A percentile compares a stretch with the other conserved stretches of the same genome.
Conservation (phyloP, 257 asterid species). For the Solanum bulbocastanum region DNA sequence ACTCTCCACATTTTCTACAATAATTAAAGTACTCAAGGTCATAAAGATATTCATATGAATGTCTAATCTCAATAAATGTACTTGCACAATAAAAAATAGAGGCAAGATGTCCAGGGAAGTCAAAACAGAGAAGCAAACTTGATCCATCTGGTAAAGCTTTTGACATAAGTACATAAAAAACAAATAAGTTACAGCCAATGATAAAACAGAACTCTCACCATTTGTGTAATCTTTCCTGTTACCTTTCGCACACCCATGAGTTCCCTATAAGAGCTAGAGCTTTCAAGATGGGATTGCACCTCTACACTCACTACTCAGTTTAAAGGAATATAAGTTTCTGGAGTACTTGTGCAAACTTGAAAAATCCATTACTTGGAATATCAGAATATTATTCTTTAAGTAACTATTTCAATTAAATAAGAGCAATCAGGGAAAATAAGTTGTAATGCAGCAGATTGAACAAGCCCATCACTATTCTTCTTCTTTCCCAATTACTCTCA, state of each 20-base stretch:
- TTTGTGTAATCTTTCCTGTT: not conserved
- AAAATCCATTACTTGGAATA: not conserved
- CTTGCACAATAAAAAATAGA: not conserved
- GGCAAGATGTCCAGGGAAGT: not conserved
- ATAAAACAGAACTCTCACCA: not conserved
- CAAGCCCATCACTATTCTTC: not conserved
- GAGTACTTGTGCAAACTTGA: not conserved
- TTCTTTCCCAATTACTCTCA: not conserved
- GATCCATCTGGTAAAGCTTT: not conserved
- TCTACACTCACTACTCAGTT: not conserved
- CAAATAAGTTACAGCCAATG: not conserved
- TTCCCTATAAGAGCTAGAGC: not conserved
- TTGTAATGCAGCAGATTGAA: not conserved
- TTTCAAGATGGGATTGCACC: not conserved
- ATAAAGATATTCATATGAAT: not conserved
- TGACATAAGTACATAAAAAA: not conserved
- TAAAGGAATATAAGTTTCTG: not conserved
- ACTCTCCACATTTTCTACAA: slow-evolving; percentile 43
- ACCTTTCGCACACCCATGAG: not conserved
- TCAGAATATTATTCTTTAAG: not conserved
- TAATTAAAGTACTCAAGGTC: slow-evolving; percentile 2
- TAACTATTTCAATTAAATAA: not conserved
- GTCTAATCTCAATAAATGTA: not conserved
- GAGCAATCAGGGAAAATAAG: not conserved
- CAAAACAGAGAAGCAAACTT: not conserved